Evolutionary conservation across 176 grass and related monocot genomes (phyloP), one percentile per base, ranked within the genome.

Genomic region (Bolboschoenus planiculmis): DNA sequence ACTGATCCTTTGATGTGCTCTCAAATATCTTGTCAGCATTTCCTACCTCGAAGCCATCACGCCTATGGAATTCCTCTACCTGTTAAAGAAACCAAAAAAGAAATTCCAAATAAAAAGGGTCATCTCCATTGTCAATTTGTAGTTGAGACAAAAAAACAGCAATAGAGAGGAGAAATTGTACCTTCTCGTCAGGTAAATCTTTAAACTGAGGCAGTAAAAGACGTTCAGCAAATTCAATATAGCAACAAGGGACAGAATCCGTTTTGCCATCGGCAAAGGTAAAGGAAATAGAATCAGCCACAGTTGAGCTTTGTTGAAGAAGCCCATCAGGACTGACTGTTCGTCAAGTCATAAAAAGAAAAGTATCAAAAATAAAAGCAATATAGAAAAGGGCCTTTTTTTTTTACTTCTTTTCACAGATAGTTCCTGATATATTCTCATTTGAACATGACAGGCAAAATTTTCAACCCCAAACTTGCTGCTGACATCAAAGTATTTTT

Each of bases 1-100:
- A 73, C 55, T 95, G 96, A 84, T 95, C 96, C 71, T 90, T 95
- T 11, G 92, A 95, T n/a, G 92, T 99, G 86, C 96, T 99, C 83
- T 95, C 91, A 27, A 99, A 93, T 87, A 99, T 99, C 90, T 99
- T 99, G 84, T 99, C 92, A 46, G 92, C 96, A 48, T 99, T 99
- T 60, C 96, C 96, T 72, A 95, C 96, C 86, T 99, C 96, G 67
- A 95, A 99, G 72, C 91, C 92, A 86, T 99, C 89, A 1, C 92
- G 96, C 35, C 96, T 93, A 50, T 99, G 96, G 78, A 87, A 86
- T 90, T 98, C 92, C 43, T 93, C 82, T 47, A 93, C 83, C 92
- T 95, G 66, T 40, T 88, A 21, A 82, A 61, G 61, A 74, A 81
- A 76, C 11, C 60, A 73, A 58, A 13, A 7, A 56, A 4, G 14